A percentile compares a stretch with the other conserved stretches of the same genome.
Conservation (phyloP, 805 yeast genomes). For the Zygotorulaspora florentina region DNA sequence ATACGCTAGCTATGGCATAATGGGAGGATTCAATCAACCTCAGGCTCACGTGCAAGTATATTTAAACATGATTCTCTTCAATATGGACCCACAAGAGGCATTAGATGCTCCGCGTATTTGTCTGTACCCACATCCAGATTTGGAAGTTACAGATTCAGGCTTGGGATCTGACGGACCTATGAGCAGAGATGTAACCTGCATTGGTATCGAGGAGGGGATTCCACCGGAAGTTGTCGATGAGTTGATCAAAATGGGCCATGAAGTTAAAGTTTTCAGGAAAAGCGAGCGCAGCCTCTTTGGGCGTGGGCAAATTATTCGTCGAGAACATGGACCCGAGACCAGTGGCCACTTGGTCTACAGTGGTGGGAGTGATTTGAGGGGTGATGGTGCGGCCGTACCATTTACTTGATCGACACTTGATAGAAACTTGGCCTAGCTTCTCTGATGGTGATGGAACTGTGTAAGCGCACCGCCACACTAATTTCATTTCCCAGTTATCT, state of each 20-base stretch:
- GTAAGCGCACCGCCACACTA: too few species aligned
- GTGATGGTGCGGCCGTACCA: slow-evolving; percentile 78
- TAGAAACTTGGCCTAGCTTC: too few species aligned
- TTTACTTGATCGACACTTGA: too few species aligned
- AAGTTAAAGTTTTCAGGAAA: slow-evolving; percentile 42
- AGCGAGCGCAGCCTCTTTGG: slow-evolving; percentile 48
- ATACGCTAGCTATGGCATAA: slow-evolving; percentile 73
- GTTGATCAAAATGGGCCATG: slow-evolving; percentile 55
- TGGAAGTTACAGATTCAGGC: slow-evolving; percentile 45
- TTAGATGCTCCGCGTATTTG: slow-evolving; percentile 73
- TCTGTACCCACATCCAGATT: slow-evolving; percentile 48
- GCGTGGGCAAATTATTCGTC: slow-evolving; percentile 68
- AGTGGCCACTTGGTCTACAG: slow-evolving; percentile 47
- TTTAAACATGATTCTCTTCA: slow-evolving; percentile 58
- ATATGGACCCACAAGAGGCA: slow-evolving; percentile 66
- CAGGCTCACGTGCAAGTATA: slow-evolving; percentile 80
- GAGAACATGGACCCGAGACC: slow-evolving; percentile 33
- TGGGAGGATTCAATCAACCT: slow-evolving; percentile 88
- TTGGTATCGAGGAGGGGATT: slow-evolving; percentile 64
- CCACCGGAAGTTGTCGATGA: slow-evolving; percentile 42
- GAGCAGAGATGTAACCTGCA: slow-evolving; percentile 52
- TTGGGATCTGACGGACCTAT: slow-evolving; percentile 63
- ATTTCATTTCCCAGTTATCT: too few species aligned
- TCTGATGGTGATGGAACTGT: too few species aligned
- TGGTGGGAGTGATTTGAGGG: slow-evolving; percentile 77